phyloP scores from a whole-genome alignment of 2,329 filamentous ascomycete genomes.

The Penicillium paneum region DNA sequence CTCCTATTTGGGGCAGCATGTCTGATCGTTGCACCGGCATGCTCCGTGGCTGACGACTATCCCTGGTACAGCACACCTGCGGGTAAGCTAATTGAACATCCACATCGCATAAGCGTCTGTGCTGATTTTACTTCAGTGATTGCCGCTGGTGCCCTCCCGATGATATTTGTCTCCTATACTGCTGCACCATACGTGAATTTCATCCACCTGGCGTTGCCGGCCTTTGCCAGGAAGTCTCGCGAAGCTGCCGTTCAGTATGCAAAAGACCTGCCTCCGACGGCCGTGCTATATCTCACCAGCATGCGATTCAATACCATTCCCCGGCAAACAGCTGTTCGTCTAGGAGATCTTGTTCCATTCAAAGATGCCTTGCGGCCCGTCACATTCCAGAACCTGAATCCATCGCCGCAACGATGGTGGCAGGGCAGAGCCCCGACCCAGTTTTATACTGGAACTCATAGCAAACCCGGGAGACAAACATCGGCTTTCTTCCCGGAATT shows the following conservation, averaged over 20 bases:
- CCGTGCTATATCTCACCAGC: constrained; percentile 45
- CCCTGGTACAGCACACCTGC: constrained; percentile 44
- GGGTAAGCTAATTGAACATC: constrained; percentile 31
- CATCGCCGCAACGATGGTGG: constrained; percentile 38
- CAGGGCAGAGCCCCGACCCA: constrained; percentile 34
- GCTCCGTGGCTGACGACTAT: constrained; percentile 46
- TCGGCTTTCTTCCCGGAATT: constrained; percentile 43
- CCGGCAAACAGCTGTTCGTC: constrained; percentile 39
- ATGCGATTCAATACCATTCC: constrained; percentile 47
- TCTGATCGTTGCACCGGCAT: constrained; percentile 61
- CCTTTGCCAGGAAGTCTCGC: constrained; percentile 60
- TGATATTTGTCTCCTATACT: constrained; percentile 62
- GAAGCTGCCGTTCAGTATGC: constrained; percentile 45
- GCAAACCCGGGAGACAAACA: constrained; percentile 37
- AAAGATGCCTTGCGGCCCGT: constrained; percentile 40
- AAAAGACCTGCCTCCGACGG: constrained; percentile 43
- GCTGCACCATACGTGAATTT: constrained; percentile 70
- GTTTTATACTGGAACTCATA: constrained; percentile 41
- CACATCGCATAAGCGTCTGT: not conserved
- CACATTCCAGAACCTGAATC: constrained; percentile 40
- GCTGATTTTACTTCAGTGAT: constrained; percentile 45
- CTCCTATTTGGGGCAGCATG: constrained; percentile 66
- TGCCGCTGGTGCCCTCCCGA: constrained; percentile 60
- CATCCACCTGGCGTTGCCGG: constrained; percentile 67
- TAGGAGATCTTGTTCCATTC: constrained; percentile 42